Base-by-base conservation (phyloP, 2,329 filamentous ascomycete genomes). In the Rhynchosporium graminicola region DNA sequence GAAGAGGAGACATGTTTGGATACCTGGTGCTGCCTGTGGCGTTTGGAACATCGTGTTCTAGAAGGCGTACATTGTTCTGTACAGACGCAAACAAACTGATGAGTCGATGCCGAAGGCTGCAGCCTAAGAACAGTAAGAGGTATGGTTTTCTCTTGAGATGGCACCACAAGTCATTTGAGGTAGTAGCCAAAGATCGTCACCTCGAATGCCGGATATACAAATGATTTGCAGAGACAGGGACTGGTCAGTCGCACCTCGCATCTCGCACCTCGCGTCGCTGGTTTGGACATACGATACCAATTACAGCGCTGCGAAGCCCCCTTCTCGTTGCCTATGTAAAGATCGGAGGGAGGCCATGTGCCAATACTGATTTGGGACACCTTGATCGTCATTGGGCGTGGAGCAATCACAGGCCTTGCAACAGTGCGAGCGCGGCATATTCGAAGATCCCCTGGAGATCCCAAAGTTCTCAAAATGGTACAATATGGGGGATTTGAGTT, bases 401-500 rank as follows among this genome's bases (percentile, higher is more conserved):
- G 51, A 46, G 47, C 61, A 63, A 60, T 60, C 57, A 57, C 26
- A 63, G 51, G 12, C 40, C 61, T 46, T 54, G 54, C 38, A 12
- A 28, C 46, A 42, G 46, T 51, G 54, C 55, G 54, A 46, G 60
- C 60, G 56, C 54, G 43, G 50, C 48, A 54, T n/a, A 33, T 50
- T 56, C 56, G 59, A 33, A 61, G 50, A 56, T 61, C 51, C 20
- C 59, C 15, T 50, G 50, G 36, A 42, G 40, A 57, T 55, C 43
- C 51, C 40, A 26, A 33, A 56, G 26, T 13, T 52, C 48, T 20
- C 57, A 40, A 51, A 54, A 60, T 50, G 58, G 58, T 31, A 48
- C 38, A 45, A 36, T 28, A 60, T 26, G 36, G 28, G 51, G 40
- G 10, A 40, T 54, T 54, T 54, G 51, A 54, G 51, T 54, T 54